A percentile compares a stretch with the other conserved stretches of the same genome.
These are phyloP conservation scores for Vanilla planifolia DNA, from an alignment of 106 monocot species.

Conservation along the genomic window DNA sequence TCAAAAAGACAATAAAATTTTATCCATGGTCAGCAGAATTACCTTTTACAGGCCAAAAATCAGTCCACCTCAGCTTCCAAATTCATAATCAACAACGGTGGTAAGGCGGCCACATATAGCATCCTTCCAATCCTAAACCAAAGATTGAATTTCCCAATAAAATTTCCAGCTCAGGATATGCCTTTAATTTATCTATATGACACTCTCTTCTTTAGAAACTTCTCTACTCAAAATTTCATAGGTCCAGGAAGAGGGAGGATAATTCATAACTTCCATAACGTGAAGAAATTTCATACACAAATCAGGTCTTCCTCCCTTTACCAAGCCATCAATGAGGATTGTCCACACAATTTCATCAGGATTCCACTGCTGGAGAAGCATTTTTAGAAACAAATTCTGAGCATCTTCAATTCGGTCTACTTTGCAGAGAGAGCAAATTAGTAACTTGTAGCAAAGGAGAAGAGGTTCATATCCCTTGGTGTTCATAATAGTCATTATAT, in stretches of 20 bases:
- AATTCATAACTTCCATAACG: slow-evolving; percentile 53
- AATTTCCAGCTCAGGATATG: too few relatives aligned
- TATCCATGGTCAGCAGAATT: too few relatives aligned
- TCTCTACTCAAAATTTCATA: slow-evolving; percentile 34
- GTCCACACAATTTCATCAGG: slow-evolving; percentile 95
- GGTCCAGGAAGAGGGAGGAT: slow-evolving; percentile 37
- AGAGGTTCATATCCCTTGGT: slow-evolving; percentile 29
- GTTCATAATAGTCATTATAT: slow-evolving; percentile 36
- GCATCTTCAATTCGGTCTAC: slow-evolving; percentile 40
- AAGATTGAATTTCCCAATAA: too few relatives aligned
- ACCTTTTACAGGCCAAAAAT: too few relatives aligned
- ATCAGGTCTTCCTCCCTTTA: slow-evolving; percentile 39
- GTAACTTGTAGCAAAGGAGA: slow-evolving; percentile 41
- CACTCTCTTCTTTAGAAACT: slow-evolving; percentile 18
- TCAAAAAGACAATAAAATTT: too few relatives aligned
- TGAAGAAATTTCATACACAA: slow-evolving; percentile 65
- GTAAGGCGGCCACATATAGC: too few relatives aligned
- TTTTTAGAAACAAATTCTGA: slow-evolving; percentile 42
- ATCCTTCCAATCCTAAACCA: not conserved
- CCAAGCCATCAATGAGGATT: slow-evolving; percentile 76
- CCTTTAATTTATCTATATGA: not conserved
- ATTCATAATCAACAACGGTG: too few relatives aligned
- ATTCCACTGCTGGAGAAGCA: slow-evolving; percentile 60
- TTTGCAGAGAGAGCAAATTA: slow-evolving; percentile 71
- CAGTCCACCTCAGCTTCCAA: too few relatives aligned